Base-by-base conservation (phyloP, 2,329 filamentous ascomycete genomes). In the Scytalidium lignicola region DNA sequence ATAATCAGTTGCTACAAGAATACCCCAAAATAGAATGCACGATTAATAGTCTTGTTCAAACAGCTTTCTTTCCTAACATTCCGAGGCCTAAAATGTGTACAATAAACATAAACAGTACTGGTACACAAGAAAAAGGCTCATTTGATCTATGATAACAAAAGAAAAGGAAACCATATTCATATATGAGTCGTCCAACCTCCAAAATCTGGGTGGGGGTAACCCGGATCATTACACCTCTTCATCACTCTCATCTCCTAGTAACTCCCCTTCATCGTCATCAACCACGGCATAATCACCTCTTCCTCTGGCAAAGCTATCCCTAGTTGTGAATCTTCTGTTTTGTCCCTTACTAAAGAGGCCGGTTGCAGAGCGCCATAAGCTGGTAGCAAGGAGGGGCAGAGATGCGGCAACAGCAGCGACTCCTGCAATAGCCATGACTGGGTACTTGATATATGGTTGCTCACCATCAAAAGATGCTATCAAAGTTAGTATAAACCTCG, bases 241-340 rank as follows among this genome's bases (percentile, higher is more conserved):
- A 56, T 96, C 92, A 58, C 90, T 90, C 51, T 95, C 91, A 58
- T 96, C 92, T 1, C 93, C 93, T 29, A 99, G 71, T 58, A 99
- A 72, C 73, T 97, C 92, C 44, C 92, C 92, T 66, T 97, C 93
- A 64, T 97, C 93, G 45, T 93, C 88, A 61, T 95, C 90, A 46
- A 96, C 90, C 61, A 86, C 79, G 15, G 85, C 82, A 67, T 97
- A 97, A 67, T 96, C 89, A n/a, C 87, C 85, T 49, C 88, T 80
- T 1, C 89, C 86, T 49, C 90, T 80, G 4, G 90, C 87, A 70
- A 99, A 99, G 53, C 88, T 92, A 62, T 88, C 88, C 51, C 95
- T 76, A 44, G 88, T 95, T 15, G 90, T 93, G 66, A 95, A 99
- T 49, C 75, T 73, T 52, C 74, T 72, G 8, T 61, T 62, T 23